Base-by-base conservation (phyloP, 2,329 filamentous ascomycete species). In the Metarhizium album region DNA sequence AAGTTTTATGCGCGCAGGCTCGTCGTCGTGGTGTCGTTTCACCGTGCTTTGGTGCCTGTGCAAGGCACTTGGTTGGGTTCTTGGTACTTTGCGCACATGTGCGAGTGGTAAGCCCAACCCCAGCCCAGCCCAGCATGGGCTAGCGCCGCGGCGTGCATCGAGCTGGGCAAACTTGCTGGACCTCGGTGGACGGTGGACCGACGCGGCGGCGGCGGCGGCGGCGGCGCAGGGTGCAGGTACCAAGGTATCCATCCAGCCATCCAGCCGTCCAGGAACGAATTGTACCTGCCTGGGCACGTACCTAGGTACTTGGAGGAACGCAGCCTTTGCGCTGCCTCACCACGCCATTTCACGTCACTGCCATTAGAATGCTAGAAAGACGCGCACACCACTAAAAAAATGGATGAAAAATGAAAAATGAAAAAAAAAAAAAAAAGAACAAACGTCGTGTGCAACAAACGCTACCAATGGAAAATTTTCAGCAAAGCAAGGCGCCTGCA, bases 21-120 rank as follows among this genome's bases (percentile, higher is more conserved):
- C 48, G 31, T 50, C 51, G 45, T 42, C 48, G 49, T 53, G 23
- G 42, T 42, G 37, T 51, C 51, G 53, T 49, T 51, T 45, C 49
- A 48, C 29, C 22, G 40, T 45, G 20, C 18, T 48, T n/a, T n/a
- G n/a, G n/a, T n/a, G n/a, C 20, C 33, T 3, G 43, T 50, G 43
- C 45, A 37, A 23, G 38, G 37, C 37, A 46, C 35, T 42, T 43
- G n/a, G n/a, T n/a, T n/a, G n/a, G n/a, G n/a, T n/a, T n/a, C n/a
- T n/a, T n/a, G n/a, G n/a, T n/a, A n/a, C n/a, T n/a, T n/a, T n/a
- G n/a, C n/a, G n/a, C n/a, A n/a, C n/a, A n/a, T n/a, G 49, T 47
- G 45, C 47, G 47, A 48, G 20, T 45, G 29, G n/a, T n/a, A n/a
- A n/a, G n/a, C n/a, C n/a, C n/a, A n/a, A n/a, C n/a, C n/a, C n/a